A percentile compares a stretch with the other conserved stretches of the same genome.
These are phyloP conservation scores for Penium margaritaceum DNA, from an alignment of 139 green algal species.

Conservation along the genomic window DNA sequence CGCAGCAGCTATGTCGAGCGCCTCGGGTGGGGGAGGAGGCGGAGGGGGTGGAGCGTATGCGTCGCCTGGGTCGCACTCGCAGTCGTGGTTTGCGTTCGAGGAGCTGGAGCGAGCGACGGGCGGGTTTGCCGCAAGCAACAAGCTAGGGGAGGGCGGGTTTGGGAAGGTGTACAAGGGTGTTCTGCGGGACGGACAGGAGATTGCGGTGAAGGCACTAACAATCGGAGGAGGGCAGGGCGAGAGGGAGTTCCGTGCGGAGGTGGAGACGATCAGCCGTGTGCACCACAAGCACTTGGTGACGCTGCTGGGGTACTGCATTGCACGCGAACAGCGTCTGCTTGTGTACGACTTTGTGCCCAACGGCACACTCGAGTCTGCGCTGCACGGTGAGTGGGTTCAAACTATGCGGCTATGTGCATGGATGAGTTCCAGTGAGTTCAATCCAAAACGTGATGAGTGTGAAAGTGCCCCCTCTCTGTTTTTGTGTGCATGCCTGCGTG, in stretches of 20 bases:
- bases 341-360: conserved; percentile 48
- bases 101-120: conserved; percentile 22
- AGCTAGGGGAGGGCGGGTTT: conserved; percentile 34
- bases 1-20: no score
- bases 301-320: conserved; percentile 41
- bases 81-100: conserved; percentile 28
- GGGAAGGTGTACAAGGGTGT: conserved; percentile 22
- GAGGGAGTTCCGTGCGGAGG: no score
- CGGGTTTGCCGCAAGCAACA: conserved; percentile 16
- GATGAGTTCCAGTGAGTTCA: no score
- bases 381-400: conserved; percentile 34
- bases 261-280: no score
- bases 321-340: conserved; percentile 36
- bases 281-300: conserved; percentile 41
- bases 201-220: conserved; percentile 33
- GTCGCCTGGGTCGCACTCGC: no score
- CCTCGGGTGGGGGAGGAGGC: no score
- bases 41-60: no score
- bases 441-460: no score
- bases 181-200: conserved; percentile 11
- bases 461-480: no score
- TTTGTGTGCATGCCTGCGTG: no score
- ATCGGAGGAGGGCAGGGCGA: no score
- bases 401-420: no score
- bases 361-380: conserved; percentile 34